Evolutionary conservation across 306 rosid genomes (phyloP), one percentile per base, ranked within the genome.

Genomic region (Malus sylvestris): DNA sequence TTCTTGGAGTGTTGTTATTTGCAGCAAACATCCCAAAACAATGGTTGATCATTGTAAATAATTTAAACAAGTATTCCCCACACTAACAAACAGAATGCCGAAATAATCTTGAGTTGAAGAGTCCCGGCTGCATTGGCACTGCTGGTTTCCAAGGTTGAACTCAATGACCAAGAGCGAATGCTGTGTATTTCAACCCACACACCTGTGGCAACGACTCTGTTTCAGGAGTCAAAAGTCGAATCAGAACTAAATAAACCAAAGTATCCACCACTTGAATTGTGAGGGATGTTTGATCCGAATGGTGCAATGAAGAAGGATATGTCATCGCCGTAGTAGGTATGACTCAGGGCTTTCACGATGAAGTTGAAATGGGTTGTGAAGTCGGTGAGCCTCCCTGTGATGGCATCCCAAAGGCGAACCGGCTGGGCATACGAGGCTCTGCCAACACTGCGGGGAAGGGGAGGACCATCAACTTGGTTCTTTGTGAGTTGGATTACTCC

Each of bases 351-450:
- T 23, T 6, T 77, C 75, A 89, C 83, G 14, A 65, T 8, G 32
- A 93, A 90, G 20, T 92, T 4, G 18, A 93, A 88, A 27, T 90
- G 97, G 10, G 98, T 91, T 15, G 86, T 80, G 81, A 91, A 91
- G 71, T 88, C 93, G 4, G 96, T 72, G 33, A 93, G 75, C 57
- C 75, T 76, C 18, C 75, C 62, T 0, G 93, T 89, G 70, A 13
- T 27, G 64, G 64, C 78, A 14, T 93, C 89, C 87, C 90, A 93
- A 8, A 91, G 83, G 69, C 4, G 87, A 35, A 93, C 84, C 0
- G 88, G 90, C 15, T 79, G 67, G 0, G 70, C 67, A 3, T 70
- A 89, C 1, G 91, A 85, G 68, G 91, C 91, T 11, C 93, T 83
- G 8, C 98, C 98, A 2, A 12, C 74, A 29, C 97, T 90, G 8